Evolutionary conservation across 768 basidiomycete species (phyloP), one percentile per base, ranked within the genome.

Genomic region (Lactarius sp.): DNA sequence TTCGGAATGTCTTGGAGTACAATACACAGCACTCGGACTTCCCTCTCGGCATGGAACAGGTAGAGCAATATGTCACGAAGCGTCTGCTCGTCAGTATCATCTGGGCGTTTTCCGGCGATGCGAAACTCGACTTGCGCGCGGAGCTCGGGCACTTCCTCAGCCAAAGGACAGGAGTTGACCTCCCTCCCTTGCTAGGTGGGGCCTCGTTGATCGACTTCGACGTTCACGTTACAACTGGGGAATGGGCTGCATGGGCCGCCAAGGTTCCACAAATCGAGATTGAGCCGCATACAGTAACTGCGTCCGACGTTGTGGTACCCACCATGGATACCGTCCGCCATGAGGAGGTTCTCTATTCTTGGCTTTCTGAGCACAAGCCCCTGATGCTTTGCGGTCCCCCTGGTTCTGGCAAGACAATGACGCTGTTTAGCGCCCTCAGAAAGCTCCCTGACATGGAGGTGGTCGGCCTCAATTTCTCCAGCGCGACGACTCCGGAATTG

Each of bases 341-440:
- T 73, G 97, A 99, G 74, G 96, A 98, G 72, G 94, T 99, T 27
- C 79, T 99, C 6, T 98, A 99, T 74, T 98, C 96, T 0, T 98
- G 97, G 97, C 79, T 99, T 6, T 94, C 94, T 2, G 97, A 98
- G 73, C 97, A 98, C 76, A 98, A 98, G 71, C 97, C 97, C 20
- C 83, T 99, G 59, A 91, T 99, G 85, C 83, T 99, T 31, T 99
- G 95, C 73, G 97, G 97, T 52, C 97, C 97, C 70, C 97, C 97
- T n/a, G 97, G 97, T 72, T 98, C 97, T 22, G 97, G 97, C 27
- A 99, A 99, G 78, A 99, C 97, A 7, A 99, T 99, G 97, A 98
- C 97, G 0, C 79, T 99, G 20, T 98, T 99, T 78, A 97, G 94
- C 69, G 97, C 97, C 10, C 82, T 99, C 36, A 87, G 97, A 61